Base-by-base conservation (phyloP, 768 basidiomycete species). In the Russula brevipes region DNA sequence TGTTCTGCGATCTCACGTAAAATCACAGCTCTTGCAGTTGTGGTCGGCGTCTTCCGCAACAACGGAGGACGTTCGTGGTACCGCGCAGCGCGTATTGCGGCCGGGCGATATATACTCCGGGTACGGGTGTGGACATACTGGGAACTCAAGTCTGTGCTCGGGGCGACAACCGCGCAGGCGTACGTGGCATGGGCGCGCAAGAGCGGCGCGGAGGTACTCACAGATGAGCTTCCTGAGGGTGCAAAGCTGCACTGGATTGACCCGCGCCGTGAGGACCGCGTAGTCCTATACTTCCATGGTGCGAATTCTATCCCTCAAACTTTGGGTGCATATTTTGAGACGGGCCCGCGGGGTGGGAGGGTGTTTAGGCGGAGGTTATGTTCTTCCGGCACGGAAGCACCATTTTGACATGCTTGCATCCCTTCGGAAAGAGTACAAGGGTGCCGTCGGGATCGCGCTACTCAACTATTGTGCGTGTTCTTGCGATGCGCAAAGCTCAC, bases 221-320 rank as follows among this genome's bases (percentile, higher is more conserved):
- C 60, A 2, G 53, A 61, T 12, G 53, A 44, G 24, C 39, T 62
- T 38, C 16, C 46, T 4, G 60, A 62, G 4, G 60, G 59, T 5
- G 63, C 59, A 35, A 49, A n/a, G 19, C 12, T 64, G 19, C 59
- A 62, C n/a, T 55, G 60, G 63, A 33, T 64, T 52, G 63, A 54
- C 2, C 57, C 62, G 7, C 44, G 59, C 3, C 31, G 24, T 16
- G 10, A 41, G 19, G 53, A 63, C 11, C 62, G 52, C 4, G 54
- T 64, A 33, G 5, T 64, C 5, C 49, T 64, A 11, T 64, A 35
- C 24, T 47, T 64, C 35, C 53, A 49, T 4, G 63, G 63, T 64
- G 14, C 12, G 59, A 12, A 1, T 5, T 17, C 24, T 24, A 11
- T 9, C 11, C 5, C 36, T 14, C 31, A 0, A 30, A 7, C 12